Evolutionary conservation across 768 basidiomycete genomes (phyloP).

Genomic region (Russula lepida): DNA sequence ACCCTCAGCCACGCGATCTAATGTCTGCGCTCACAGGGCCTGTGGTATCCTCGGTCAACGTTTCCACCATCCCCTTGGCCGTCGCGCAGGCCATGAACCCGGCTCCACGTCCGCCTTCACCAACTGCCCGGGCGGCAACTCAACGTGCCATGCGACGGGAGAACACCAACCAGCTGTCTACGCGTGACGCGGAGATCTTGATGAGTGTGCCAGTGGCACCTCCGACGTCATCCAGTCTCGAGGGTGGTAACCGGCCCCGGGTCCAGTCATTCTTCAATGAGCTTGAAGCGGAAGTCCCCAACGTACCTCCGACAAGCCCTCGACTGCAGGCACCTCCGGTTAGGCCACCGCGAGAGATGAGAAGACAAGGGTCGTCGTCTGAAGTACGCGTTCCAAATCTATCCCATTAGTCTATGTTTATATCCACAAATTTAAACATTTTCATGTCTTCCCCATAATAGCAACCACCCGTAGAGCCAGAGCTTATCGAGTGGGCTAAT

Average conservation of each 20-base stretch:
- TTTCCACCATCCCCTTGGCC: conserved; percentile 89
- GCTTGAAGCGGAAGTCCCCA: conserved; percentile 7
- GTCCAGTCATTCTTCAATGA: conserved; percentile 48
- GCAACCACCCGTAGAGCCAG: conserved; percentile 32
- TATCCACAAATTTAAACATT: conserved; percentile 6
- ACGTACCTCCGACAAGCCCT: conserved; percentile 18
- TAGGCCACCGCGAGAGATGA: conserved; percentile 58
- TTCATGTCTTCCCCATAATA: conserved; percentile 8
- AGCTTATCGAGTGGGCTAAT: conserved; percentile 87
- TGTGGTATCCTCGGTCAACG: conserved; percentile 93
- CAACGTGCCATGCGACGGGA: conserved; percentile 82
- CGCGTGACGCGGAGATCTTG: conserved; percentile 67
- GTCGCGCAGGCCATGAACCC: conserved; percentile 97
- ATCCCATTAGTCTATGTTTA: not conserved
- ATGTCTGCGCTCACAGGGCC: conserved; percentile 46
- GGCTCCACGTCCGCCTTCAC: conserved; percentile 90
- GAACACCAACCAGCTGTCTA: conserved; percentile 74
- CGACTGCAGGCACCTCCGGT: conserved; percentile 39
- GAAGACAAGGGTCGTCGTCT: conserved; percentile 33
- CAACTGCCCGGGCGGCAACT: conserved; percentile 75
- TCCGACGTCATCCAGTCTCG: conserved; percentile 26
- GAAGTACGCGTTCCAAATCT: conserved; percentile 11
- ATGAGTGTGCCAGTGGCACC: conserved; percentile 56
- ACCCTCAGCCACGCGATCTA: not conserved
- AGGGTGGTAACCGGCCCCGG: conserved; percentile 35